Evolutionary conservation across 345 rosid genomes (phyloP).

Genomic region (Moringa oleifera): DNA sequence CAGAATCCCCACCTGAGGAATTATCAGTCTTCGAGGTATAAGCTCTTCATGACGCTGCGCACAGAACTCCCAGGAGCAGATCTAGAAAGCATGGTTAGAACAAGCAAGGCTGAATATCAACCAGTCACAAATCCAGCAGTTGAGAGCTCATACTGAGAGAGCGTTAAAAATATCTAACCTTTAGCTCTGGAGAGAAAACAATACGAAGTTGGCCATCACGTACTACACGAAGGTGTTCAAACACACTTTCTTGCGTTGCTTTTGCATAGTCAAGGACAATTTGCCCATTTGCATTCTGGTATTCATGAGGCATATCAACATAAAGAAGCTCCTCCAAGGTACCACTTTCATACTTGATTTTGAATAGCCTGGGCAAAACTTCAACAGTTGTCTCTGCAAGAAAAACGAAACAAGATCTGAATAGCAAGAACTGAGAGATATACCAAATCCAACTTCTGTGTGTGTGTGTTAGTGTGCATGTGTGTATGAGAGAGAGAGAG

Average conservation of each 20-base stretch:
- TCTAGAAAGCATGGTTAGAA: conserved; percentile 23
- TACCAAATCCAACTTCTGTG: not conserved
- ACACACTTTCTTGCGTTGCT: conserved; percentile 80
- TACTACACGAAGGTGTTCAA: conserved; percentile 75
- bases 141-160: no score
- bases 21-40: conserved; percentile 60
- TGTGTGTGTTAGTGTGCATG: not conserved
- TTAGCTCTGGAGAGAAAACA: conserved; percentile 63
- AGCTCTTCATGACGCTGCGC: conserved; percentile 78
- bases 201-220: conserved; percentile 76
- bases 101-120: no score
- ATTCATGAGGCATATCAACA: conserved; percentile 71
- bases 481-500: not conserved
- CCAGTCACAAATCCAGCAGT: no score
- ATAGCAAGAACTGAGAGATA: not conserved
- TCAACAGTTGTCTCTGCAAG: conserved; percentile 69
- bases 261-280: conserved; percentile 79
- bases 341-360: conserved; percentile 80
- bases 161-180: conserved; percentile 28
- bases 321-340: conserved; percentile 71
- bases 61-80: conserved; percentile 81
- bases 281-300: conserved; percentile 58
- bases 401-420: not conserved
- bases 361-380: conserved; percentile 78
- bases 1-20: conserved; percentile 49